A percentile compares a stretch with the other conserved stretches of the same genome.
These are phyloP conservation scores for Protostelium mycophagum DNA, from an alignment of 78 protist species.

Conservation along the genomic window DNA sequence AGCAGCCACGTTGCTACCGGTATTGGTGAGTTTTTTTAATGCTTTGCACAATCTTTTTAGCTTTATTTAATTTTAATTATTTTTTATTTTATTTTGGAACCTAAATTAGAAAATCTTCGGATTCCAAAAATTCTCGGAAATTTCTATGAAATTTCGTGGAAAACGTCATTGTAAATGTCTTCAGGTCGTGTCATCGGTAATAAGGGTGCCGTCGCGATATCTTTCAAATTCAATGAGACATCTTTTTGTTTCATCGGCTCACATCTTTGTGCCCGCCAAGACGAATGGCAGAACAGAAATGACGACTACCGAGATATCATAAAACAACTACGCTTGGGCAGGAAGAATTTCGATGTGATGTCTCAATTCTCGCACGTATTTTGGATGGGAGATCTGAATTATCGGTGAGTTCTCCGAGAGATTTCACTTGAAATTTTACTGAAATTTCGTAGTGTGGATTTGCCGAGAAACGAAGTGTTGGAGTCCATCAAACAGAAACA, in stretches of 20 bases:
- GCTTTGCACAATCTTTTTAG: too few species aligned
- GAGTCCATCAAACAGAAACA: background rate
- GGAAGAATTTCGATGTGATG: constrained; percentile 13
- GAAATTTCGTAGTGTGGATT: constrained; percentile 44
- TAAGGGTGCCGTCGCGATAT: constrained; percentile 81
- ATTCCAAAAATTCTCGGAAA: too few species aligned
- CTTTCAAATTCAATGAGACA: constrained; percentile 32
- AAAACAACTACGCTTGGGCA: constrained; percentile 20
- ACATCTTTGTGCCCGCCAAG: constrained; percentile 84
- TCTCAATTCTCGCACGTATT: constrained; percentile 71
- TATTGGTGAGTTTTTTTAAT: too few species aligned
- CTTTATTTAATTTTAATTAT: too few species aligned
- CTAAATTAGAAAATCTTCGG: too few species aligned
- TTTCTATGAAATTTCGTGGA: too few species aligned
- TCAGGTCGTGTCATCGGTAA: constrained; percentile 63
- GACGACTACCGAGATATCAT: constrained; percentile 58
- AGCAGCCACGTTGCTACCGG: constrained; percentile 27
- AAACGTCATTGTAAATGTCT: too few species aligned
- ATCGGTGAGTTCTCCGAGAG: constrained; percentile 23
- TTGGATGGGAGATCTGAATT: constrained; percentile 90
- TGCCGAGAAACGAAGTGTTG: constrained; percentile 41
- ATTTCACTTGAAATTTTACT: too few species aligned
- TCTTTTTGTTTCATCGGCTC: constrained; percentile 64
- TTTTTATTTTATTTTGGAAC: too few species aligned
- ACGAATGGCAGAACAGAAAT: constrained; percentile 48